Conservation (phyloP, 2,329 filamentous ascomycete species). For the Trichophyton verrucosum region DNA sequence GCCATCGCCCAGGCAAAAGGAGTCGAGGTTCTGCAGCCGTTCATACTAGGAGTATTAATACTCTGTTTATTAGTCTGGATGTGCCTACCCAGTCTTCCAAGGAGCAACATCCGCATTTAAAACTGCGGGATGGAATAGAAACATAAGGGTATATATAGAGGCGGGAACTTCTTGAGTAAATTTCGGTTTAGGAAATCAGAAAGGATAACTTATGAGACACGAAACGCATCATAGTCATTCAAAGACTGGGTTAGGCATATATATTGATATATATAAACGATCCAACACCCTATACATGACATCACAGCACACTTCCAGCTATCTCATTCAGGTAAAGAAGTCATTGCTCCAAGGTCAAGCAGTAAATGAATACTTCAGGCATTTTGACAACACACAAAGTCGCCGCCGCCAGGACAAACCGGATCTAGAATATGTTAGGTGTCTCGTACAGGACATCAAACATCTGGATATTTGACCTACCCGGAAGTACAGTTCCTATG, state of each 20-base stretch:
- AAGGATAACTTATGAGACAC: background rate
- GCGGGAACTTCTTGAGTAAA: background rate
- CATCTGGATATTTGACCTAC: background rate
- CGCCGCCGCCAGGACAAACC: background rate
- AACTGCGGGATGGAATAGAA: background rate
- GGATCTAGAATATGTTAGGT: background rate
- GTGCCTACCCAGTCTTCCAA: constrained; percentile 19
- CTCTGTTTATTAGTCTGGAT: constrained; percentile 42
- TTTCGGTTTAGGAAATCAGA: no score
- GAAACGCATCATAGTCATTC: background rate
- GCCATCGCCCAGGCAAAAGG: constrained; percentile 43
- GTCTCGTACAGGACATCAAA: background rate
- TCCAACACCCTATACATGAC: background rate
- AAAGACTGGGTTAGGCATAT: background rate
- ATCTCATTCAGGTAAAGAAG: background rate
- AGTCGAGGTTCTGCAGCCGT: constrained; percentile 48
- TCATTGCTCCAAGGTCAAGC: background rate
- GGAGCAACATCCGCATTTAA: constrained; percentile 5
- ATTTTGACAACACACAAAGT: background rate
- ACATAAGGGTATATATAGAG: background rate
- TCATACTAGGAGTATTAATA: constrained; percentile 43
- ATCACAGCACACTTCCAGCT: background rate
- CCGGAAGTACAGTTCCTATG: background rate
- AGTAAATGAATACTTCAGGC: background rate
- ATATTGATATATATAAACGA: background rate